Evolutionary conservation across 2,329 filamentous ascomycete species (phyloP).

Genomic region (Pseudohalonectria lignicola): DNA sequence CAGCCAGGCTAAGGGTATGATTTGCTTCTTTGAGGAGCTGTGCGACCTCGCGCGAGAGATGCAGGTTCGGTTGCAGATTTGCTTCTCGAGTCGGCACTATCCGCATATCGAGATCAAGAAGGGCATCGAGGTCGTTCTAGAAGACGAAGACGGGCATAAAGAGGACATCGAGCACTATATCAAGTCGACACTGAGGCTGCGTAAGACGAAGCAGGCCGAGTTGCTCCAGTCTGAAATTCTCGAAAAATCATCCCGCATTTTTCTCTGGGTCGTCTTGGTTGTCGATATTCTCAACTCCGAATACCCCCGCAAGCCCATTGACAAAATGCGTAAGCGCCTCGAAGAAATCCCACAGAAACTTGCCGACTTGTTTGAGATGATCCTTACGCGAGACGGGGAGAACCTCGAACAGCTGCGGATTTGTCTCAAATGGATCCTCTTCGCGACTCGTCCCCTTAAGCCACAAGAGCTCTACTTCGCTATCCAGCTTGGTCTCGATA

Average conservation of each 20-base stretch:
- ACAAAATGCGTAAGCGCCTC: conserved; percentile 16
- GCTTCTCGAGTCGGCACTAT: conserved; percentile 36
- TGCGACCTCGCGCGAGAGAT: conserved; percentile 13
- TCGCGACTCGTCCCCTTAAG: conserved; percentile 27
- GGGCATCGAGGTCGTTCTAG: conserved; percentile 18
- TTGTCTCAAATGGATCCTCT: conserved; percentile 44
- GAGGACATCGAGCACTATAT: conserved; percentile 24
- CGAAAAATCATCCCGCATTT: conserved; percentile 26
- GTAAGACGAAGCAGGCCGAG: conserved; percentile 4
- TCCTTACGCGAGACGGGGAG: conserved; percentile 32
- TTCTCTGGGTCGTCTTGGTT: conserved; percentile 31
- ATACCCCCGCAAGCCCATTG: conserved; percentile 9
- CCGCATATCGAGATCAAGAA: conserved; percentile 24
- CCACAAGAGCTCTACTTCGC: conserved; percentile 29
- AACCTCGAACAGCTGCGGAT: conserved; percentile 28
- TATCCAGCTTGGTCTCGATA: conserved; percentile 20
- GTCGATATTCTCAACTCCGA: conserved; percentile 25
- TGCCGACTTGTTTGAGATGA: conserved; percentile 35
- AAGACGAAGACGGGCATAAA: conserved; percentile 20
- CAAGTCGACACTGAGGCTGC: conserved; percentile 14
- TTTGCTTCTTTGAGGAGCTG: conserved; percentile 28
- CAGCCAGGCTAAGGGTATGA: conserved; percentile 27
- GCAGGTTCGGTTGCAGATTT: conserved; percentile 17
- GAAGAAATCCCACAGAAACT: conserved; percentile 25
- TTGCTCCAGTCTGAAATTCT: conserved; percentile 15